Evolutionary conservation across 73 alveolate genomes (phyloP).

Genomic region (Paramecium caudatum): DNA sequence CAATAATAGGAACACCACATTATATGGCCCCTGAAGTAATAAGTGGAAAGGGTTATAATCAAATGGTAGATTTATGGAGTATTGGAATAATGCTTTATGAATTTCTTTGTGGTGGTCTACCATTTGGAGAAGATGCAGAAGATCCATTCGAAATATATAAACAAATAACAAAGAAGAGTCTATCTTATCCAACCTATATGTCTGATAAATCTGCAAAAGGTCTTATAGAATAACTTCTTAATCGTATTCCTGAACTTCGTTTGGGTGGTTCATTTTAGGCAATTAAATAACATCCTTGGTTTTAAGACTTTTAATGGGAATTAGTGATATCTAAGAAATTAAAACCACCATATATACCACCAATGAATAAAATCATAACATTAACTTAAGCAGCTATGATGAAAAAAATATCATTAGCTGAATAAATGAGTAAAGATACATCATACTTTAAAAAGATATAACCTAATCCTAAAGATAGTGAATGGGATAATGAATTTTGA

Average conservation of each 20-base stretch:
- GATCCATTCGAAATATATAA: conserved; percentile 83
- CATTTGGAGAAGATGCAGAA: conserved; percentile 87
- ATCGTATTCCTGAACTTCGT: conserved; percentile 71
- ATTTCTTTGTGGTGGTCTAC: conserved; percentile 84
- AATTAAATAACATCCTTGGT: conserved; percentile 66
- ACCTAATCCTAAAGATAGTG: conserved; percentile 54
- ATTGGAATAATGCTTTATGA: conserved; percentile 80
- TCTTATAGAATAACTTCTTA: conserved; percentile 62
- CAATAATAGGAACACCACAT: conserved; percentile 81
- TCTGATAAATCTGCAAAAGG: conserved; percentile 66
- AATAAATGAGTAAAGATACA: conserved; percentile 33
- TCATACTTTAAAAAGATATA: background rate
- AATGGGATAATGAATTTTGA: conserved; percentile 67
- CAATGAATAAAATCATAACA: background rate
- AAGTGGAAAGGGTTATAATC: conserved; percentile 73
- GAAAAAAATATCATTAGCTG: background rate
- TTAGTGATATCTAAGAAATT: background rate
- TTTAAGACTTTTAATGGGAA: conserved; percentile 76
- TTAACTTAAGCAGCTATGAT: background rate
- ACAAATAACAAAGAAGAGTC: conserved; percentile 64
- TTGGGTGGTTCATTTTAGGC: conserved; percentile 75
- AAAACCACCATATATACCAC: conserved; percentile 21
- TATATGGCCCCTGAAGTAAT: conserved; percentile 82
- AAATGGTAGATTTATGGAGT: conserved; percentile 76
- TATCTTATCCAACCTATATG: conserved; percentile 76